Base-by-base conservation (phyloP, 2,329 filamentous ascomycete species). In the Bimuria novae-zelandiae region DNA sequence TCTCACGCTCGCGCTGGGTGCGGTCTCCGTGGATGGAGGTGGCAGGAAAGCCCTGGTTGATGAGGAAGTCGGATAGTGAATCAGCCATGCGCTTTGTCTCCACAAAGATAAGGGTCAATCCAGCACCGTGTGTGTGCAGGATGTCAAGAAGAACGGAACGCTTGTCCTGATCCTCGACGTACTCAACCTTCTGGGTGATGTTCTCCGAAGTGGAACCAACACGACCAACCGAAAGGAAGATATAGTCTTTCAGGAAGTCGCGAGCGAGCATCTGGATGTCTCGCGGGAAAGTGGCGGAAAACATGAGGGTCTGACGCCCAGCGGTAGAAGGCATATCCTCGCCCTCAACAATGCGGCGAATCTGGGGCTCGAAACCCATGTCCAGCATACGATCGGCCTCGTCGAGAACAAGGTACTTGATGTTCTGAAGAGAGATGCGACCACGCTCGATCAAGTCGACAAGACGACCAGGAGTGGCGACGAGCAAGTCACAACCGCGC, bases 331-430 rank as follows among this genome's bases (percentile, higher is more conserved):
- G 94, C 94, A 99, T 99, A 70, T 99, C 94, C 80, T 97, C 94
- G 56, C 92, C 92, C 79, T 97, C 93, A 40, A 99, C 94, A 70
- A 99, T 97, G 69, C 93, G 90, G 71, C 94, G 92, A 74, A 99
- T 99, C 81, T 99, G 94, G 70, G 94, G 94, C 83, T 99, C 94
- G 84, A 99, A 99, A 94, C 94, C 94, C 94, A 99, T 99, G 84
- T 99, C 94, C 84, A 99, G 84, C 94, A 99, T 99, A 76, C 94
- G 94, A 82, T 99, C 94, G 77, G 94, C 94, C 85, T 99, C 94
- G 69, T 99, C 94, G 50, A 99, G 90, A 68, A 99, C 91, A 58
- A 99, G 85, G 76, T 99, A 99, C 83, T 97, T 97, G 84, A 99
- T 99, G 84, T 96, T 97, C 77, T 88, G 86, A 51, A 99, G 88